Evolutionary conservation across 768 basidiomycete species (phyloP), one percentile per base, ranked within the genome.

Genomic region (Kwoniella bestiolae): DNA sequence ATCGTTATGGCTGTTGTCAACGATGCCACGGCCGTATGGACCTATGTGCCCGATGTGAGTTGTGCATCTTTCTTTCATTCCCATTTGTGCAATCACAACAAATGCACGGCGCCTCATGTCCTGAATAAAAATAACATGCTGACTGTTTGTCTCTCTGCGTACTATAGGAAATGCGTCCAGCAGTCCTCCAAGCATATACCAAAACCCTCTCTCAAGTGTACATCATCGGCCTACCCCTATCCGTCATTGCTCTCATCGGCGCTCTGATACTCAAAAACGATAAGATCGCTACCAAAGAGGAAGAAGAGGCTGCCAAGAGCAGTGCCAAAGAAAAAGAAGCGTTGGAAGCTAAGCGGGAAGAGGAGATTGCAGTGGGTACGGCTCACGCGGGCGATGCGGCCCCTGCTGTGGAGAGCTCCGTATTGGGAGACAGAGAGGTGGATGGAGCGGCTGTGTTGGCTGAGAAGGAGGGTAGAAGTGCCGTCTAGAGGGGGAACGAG

Each of bases 211-310:
- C 65, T 51, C 69, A 72, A 50, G 81, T 81, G 18, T 83, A 76
- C 63, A 76, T 83, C 46, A 79, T 83, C 55, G 81, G 75, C 23
- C 74, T 82, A 3, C 80, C 81, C 1, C 71, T 69, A 56, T 79
- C 71, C 14, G 56, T 76, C 44, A 38, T 81, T 25, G 80, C 66
- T 16, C 53, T 80, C 31, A 1, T 66, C 23, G 66, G 72, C 4
- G 78, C 75, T 3, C 56, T 81, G 28, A 49, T 79, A 26, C 75
- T 83, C 68, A 76, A 73, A 67, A 81, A 82, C 70, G 55, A 65
- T 55, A 74, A 74, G 67, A 77, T 77, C 70, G 70, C 67, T 29
- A 73, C 63, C 6, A 77, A 77, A 44, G 74, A 52, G n/a, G 78
- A 80, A 60, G 79, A 81, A 68, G 66, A 74, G 41, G 76, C 67